phyloP scores from a whole-genome alignment of 2,329 filamentous ascomycete genomes.

The Dactylonectria macrodidyma region DNA sequence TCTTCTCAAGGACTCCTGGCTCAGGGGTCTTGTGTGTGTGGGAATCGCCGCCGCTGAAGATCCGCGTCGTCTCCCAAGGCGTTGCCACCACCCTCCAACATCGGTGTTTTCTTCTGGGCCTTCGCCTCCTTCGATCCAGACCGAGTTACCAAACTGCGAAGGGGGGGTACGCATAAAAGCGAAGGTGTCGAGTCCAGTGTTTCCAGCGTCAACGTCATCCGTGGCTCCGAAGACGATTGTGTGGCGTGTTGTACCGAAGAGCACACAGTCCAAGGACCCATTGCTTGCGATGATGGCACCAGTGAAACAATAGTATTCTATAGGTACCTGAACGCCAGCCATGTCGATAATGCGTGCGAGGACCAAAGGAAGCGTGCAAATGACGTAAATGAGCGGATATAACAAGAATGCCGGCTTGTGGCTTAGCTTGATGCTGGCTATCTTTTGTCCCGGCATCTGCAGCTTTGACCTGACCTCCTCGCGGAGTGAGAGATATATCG shows the following conservation, averaged over 20 bases:
- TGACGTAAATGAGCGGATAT: constrained; percentile 77
- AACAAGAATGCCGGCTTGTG: constrained; percentile 71
- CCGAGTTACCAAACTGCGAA: constrained; percentile 57
- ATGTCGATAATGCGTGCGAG: constrained; percentile 75
- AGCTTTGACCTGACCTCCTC: constrained; percentile 30
- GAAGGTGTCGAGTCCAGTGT: constrained; percentile 67
- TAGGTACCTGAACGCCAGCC: constrained; percentile 64
- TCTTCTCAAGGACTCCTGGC: constrained; percentile 50
- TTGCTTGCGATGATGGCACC: constrained; percentile 71
- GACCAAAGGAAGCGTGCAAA: constrained; percentile 77
- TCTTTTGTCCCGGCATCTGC: neutral
- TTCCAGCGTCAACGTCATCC: constrained; percentile 55
- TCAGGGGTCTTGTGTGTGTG: constrained; percentile 37
- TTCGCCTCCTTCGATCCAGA: constrained; percentile 51
- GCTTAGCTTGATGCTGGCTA: constrained; percentile 29
- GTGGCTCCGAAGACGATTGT: constrained; percentile 62
- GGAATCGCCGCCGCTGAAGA: constrained; percentile 15
- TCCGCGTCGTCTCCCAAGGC: constrained; percentile 27
- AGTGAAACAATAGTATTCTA: constrained; percentile 70
- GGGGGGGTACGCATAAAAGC: constrained; percentile 61
- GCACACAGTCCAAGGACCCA: constrained; percentile 67
- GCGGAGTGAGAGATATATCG: constrained; percentile 57
- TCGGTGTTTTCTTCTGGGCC: constrained; percentile 18
- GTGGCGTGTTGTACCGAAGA: constrained; percentile 66
- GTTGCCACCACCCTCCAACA: constrained; percentile 47